phyloP scores from a whole-genome alignment of 345 rosid species.

The Citrus sinensis region DNA sequence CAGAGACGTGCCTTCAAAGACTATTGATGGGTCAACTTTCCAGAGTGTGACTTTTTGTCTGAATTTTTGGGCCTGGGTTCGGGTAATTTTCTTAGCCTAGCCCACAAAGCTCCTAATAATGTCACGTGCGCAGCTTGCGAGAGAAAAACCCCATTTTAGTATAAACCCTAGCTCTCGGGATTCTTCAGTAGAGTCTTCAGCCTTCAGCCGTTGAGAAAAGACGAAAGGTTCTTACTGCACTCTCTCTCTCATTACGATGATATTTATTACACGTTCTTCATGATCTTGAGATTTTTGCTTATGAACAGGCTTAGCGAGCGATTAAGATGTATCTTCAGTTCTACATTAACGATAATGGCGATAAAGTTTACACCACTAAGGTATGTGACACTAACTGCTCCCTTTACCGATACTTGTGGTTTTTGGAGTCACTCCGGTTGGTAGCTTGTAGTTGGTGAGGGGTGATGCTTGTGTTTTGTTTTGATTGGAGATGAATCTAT shows the following conservation, averaged over 20 bases:
- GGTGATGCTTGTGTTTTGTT: neutral
- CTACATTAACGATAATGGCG: slow-evolving; percentile 56
- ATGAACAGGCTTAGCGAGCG: neutral
- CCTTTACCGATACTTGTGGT: neutral
- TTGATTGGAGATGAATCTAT: neutral
- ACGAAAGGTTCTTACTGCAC: neutral
- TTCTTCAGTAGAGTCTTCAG: neutral
- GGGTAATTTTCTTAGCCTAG: neutral
- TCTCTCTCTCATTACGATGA: neutral
- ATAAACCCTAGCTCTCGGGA: neutral
- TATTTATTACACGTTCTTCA: neutral
- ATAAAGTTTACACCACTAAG: slow-evolving; percentile 53
- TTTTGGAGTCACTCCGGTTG: neutral
- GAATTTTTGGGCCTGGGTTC: neutral
- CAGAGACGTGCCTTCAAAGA: slow-evolving; percentile 31
- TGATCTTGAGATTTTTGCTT: neutral
- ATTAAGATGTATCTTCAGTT: slow-evolving; percentile 44
- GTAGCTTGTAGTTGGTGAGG: neutral
- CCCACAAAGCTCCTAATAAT: neutral
- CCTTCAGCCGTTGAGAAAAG: neutral
- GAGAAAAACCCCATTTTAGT: neutral
- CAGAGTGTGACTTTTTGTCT: neutral
- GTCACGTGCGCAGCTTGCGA: neutral
- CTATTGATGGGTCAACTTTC: slow-evolving; percentile 26
- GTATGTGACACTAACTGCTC: slow-evolving; percentile 3